Percentiles rank a stretch among this genome's conserved stretches.
These are phyloP conservation scores for Solanum etuberosum DNA, from an alignment of 257 asterid genomes.

Conservation along the genomic window DNA sequence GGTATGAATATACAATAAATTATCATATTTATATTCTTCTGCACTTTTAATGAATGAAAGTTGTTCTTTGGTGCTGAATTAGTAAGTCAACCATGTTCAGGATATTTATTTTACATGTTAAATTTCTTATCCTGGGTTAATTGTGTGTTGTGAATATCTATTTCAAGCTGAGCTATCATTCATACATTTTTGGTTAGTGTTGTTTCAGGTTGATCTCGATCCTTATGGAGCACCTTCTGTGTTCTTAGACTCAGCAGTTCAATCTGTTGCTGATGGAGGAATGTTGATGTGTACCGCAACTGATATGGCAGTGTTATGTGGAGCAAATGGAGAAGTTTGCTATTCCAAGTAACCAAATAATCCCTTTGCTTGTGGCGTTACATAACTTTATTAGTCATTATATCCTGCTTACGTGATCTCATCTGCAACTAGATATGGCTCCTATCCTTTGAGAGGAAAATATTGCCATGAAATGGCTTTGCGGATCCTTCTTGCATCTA, in stretches of 20 bases:
- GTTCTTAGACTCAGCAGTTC: slow-evolving; percentile 92
- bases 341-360: slow-evolving; percentile 75
- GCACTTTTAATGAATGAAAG: not conserved
- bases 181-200: not conserved
- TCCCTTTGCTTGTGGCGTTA: not conserved
- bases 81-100: not conserved
- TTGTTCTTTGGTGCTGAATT: not conserved
- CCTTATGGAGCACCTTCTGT: slow-evolving; percentile 96
- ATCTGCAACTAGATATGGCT: slow-evolving; percentile 61
- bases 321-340: slow-evolving; percentile 95
- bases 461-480: slow-evolving; percentile 98
- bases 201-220: slow-evolving; percentile 92
- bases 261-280: slow-evolving; percentile 90
- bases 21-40: not conserved
- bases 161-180: not conserved
- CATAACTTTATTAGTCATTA: not conserved
- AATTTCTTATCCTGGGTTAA: not conserved
- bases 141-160: not conserved
- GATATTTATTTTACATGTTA: not conserved
- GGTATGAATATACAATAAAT: slow-evolving; percentile 33
- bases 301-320: slow-evolving; percentile 98
- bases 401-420: slow-evolving; percentile 10
- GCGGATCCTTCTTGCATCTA: slow-evolving; percentile 92
- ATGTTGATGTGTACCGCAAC: slow-evolving; percentile 94
- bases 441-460: slow-evolving; percentile 89